Evolutionary conservation across 306 rosid species (phyloP).

Genomic region (Prunus kanzakura): DNA sequence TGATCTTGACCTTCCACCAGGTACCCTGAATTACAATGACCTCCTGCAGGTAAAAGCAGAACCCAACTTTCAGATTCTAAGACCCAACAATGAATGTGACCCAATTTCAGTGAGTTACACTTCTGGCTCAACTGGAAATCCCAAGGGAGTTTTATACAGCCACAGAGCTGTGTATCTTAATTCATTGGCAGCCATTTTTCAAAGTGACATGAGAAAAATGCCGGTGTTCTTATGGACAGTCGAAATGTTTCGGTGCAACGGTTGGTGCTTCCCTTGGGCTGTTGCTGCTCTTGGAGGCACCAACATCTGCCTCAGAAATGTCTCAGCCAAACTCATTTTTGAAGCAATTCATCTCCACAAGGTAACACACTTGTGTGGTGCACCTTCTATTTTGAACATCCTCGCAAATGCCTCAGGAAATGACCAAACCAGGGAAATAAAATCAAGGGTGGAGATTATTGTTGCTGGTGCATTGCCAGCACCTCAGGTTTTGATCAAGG

Average conservation of each 20-base stretch:
- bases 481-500: slow-evolving; percentile 36
- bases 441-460: slow-evolving; percentile 46
- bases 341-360: slow-evolving; percentile 50
- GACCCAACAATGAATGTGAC: slow-evolving; percentile 42
- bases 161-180: slow-evolving; percentile 69
- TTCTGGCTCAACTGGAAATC: slow-evolving; percentile 81
- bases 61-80: slow-evolving; percentile 30
- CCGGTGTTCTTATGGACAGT: slow-evolving; percentile 85
- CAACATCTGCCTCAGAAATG: slow-evolving; percentile 52
- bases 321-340: slow-evolving; percentile 45
- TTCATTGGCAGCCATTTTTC: slow-evolving; percentile 52
- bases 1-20: slow-evolving; percentile 28
- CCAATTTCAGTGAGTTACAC: slow-evolving; percentile 81
- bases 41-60: slow-evolving; percentile 34
- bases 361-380: slow-evolving; percentile 70
- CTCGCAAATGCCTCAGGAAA: slow-evolving; percentile 33
- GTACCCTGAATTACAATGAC: slow-evolving; percentile 34
- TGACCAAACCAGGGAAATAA: slow-evolving; percentile 20
- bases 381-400: slow-evolving; percentile 56
- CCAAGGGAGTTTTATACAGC: slow-evolving; percentile 78
- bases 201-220: slow-evolving; percentile 32
- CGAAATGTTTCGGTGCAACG: slow-evolving; percentile 93
- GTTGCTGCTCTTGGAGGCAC: slow-evolving; percentile 78
- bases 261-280: slow-evolving; percentile 87
- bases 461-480: slow-evolving; percentile 75